These are phyloP conservation scores for Phytophthora citrophthora DNA, from an alignment of 352 stramenopile genomes.

Conservation along the genomic window DNA sequence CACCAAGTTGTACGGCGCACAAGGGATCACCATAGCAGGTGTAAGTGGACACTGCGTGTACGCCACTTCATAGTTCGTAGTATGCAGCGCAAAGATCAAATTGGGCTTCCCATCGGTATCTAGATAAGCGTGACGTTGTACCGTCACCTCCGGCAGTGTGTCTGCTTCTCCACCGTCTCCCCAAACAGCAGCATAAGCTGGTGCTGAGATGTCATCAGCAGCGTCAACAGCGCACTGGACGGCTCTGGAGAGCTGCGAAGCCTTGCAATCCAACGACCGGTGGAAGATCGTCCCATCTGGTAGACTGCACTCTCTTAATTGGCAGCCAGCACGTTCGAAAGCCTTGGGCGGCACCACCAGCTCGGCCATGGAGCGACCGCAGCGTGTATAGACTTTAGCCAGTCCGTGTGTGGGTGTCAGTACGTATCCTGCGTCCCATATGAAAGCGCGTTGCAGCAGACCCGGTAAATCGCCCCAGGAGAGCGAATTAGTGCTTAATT, in stretches of 20 bases:
- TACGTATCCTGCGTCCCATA: slow-evolving; percentile 76
- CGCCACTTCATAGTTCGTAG: slow-evolving; percentile 44
- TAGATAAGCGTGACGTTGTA: slow-evolving; percentile 60
- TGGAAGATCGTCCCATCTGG: slow-evolving; percentile 41
- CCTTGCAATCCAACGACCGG: slow-evolving; percentile 52
- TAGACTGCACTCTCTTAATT: slow-evolving; percentile 24
- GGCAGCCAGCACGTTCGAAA: slow-evolving; percentile 60
- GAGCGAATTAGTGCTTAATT: slow-evolving; percentile 47
- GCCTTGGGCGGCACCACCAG: slow-evolving; percentile 64
- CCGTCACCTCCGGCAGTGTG: slow-evolving; percentile 53
- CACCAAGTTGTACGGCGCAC: slow-evolving; percentile 47
- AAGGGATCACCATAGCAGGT: slow-evolving; percentile 68
- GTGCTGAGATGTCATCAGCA: slow-evolving; percentile 31
- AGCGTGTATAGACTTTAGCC: slow-evolving; percentile 65
- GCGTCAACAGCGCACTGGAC: slow-evolving; percentile 67
- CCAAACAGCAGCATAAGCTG: slow-evolving; percentile 58
- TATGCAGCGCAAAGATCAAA: slow-evolving; percentile 69
- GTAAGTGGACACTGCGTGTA: slow-evolving; percentile 56
- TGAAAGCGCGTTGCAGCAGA: slow-evolving; percentile 63
- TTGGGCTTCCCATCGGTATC: slow-evolving; percentile 30
- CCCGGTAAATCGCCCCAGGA: slow-evolving; percentile 56
- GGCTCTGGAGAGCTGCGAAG: slow-evolving; percentile 41
- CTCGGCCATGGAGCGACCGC: slow-evolving; percentile 69
- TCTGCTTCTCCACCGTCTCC: slow-evolving; percentile 60
- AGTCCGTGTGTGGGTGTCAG: slow-evolving; percentile 43